Conservation (phyloP, 257 asterid genomes). For the Buddleja alternifolia region DNA sequence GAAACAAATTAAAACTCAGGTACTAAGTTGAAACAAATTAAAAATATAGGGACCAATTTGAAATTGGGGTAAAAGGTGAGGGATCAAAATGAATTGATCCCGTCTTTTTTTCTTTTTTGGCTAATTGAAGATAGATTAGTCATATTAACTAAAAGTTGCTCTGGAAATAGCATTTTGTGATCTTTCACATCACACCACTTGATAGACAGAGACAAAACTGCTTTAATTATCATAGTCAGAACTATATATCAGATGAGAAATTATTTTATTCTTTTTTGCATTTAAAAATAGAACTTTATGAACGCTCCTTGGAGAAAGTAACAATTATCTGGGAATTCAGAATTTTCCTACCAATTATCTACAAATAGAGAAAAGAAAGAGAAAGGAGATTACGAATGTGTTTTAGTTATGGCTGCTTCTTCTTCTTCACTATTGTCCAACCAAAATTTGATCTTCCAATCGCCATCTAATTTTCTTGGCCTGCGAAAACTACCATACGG, state of each 20-base stretch:
- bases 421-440: constrained; percentile 47
- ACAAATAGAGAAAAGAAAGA: constrained; percentile 16
- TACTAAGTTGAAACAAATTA: too few relatives aligned
- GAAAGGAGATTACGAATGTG: too few relatives aligned
- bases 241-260: too few relatives aligned
- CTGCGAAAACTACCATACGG: constrained; percentile 29
- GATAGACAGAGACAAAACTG: constrained; percentile 23
- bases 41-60: too few relatives aligned
- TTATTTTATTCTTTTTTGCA: neutral
- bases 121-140: neutral
- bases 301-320: too few relatives aligned
- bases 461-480: constrained; percentile 15
- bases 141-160: neutral
- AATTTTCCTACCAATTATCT: too few relatives aligned
- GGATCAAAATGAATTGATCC: too few relatives aligned
- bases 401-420: constrained; percentile 41
- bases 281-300: too few relatives aligned
- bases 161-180: constrained; percentile 24
- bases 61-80: too few relatives aligned
- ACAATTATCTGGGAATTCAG: too few relatives aligned
- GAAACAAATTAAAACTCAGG: too few relatives aligned
- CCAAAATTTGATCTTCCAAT: constrained; percentile 23
- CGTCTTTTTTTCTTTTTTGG: too few relatives aligned
- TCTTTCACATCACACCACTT: neutral
- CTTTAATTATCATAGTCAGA: neutral